A percentile compares a stretch with the other conserved stretches of the same genome.
Evolutionary conservation across 805 yeast genomes (phyloP).

Genomic region (Metschnikowia borealis): DNA sequence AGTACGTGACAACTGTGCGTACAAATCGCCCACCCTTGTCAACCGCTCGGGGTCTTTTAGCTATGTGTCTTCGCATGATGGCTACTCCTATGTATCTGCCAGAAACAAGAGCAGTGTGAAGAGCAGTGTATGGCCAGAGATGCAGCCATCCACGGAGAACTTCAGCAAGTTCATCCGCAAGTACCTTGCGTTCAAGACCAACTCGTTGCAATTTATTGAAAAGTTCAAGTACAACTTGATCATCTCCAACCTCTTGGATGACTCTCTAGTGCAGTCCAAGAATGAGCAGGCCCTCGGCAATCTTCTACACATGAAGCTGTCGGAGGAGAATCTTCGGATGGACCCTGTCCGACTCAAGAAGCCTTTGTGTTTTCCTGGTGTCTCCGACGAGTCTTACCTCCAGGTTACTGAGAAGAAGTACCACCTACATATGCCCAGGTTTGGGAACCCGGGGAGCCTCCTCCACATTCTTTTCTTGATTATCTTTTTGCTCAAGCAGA

Average conservation of each 20-base stretch:
- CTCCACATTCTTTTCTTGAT: conserved; percentile 23
- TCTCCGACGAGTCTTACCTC: conserved; percentile 23
- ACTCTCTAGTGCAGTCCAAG: conserved; percentile 39
- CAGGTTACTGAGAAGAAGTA: conserved; percentile 16
- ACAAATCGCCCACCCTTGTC: neutral
- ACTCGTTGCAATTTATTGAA: conserved; percentile 31
- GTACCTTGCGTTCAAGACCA: conserved; percentile 21
- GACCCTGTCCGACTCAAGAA: conserved; percentile 1
- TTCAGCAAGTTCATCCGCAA: conserved; percentile 23
- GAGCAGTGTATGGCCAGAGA: neutral
- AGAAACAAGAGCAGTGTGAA: neutral
- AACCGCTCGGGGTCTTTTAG: conserved; percentile 6
- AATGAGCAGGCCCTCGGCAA: conserved; percentile 33
- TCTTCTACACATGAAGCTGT: conserved; percentile 7
- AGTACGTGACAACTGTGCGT: conserved; percentile 1
- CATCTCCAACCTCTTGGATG: conserved; percentile 37
- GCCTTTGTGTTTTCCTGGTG: neutral
- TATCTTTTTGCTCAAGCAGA: conserved; percentile 27
- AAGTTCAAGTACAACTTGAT: conserved; percentile 39
- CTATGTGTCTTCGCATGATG: conserved; percentile 2
- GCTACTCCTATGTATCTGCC: neutral
- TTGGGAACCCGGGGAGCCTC: conserved; percentile 11
- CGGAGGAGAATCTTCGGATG: conserved; percentile 2
- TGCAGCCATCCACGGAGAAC: conserved; percentile 13
- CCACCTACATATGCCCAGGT: conserved; percentile 1